Evolutionary conservation across 768 basidiomycete genomes (phyloP).

Genomic region (Mycena floridula): DNA sequence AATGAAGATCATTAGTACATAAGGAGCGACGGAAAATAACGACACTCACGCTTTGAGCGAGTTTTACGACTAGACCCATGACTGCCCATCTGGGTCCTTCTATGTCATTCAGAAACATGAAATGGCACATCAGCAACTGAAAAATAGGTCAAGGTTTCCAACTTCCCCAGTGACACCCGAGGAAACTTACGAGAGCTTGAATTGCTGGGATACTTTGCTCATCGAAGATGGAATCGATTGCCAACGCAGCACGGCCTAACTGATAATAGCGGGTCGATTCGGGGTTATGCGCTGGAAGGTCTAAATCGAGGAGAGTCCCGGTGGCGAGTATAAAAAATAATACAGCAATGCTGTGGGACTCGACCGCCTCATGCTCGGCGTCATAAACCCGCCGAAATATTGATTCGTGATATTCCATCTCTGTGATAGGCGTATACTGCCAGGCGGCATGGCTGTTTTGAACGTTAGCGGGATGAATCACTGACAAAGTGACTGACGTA

Average conservation of each 20-base stretch:
- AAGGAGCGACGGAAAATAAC: slow-evolving; percentile 8
- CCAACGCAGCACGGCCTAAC: slow-evolving; percentile 50
- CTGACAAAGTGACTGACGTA: too few relatives aligned
- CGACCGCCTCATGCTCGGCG: slow-evolving; percentile 34
- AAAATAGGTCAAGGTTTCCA: slow-evolving; percentile 16
- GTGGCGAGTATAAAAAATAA: slow-evolving; percentile 61
- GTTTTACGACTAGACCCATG: slow-evolving; percentile 66
- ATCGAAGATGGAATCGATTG: slow-evolving; percentile 59
- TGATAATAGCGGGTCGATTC: slow-evolving; percentile 59
- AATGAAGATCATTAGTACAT: slow-evolving; percentile 12
- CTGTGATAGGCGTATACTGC: slow-evolving; percentile 65
- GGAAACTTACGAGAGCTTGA: slow-evolving; percentile 51
- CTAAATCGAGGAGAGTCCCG: slow-evolving; percentile 56
- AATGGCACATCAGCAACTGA: slow-evolving; percentile 52
- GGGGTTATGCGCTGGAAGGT: slow-evolving; percentile 42
- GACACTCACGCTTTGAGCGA: slow-evolving; percentile 56
- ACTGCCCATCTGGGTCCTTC: slow-evolving; percentile 61
- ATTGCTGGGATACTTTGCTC: slow-evolving; percentile 57
- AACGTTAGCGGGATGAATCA: too few relatives aligned
- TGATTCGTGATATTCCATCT: slow-evolving; percentile 46
- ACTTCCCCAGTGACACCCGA: slow-evolving; percentile 4
- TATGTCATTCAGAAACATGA: slow-evolving; percentile 38
- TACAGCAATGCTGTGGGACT: slow-evolving; percentile 51
- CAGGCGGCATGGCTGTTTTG: too few relatives aligned
- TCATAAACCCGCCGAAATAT: slow-evolving; percentile 52